These are phyloP conservation scores for Fusarium scirpi DNA, from an alignment of 2,329 filamentous ascomycete genomes.

Conservation along the genomic window DNA sequence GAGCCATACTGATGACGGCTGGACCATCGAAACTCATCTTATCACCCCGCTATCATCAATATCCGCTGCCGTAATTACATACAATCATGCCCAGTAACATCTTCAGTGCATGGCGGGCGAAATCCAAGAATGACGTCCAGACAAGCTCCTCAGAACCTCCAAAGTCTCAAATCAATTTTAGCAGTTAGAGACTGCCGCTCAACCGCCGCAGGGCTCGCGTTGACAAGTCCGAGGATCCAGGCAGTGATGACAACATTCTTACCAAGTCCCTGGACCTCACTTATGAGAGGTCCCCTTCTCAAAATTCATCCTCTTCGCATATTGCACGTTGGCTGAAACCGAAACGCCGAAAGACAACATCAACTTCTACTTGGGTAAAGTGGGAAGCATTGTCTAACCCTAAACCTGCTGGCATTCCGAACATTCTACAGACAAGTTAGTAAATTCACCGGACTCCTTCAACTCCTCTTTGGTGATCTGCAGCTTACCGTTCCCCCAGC, in stretches of 20 bases:
- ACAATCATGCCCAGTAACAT: conserved; percentile 33
- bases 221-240: conserved; percentile 5
- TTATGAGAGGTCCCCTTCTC: conserved; percentile 15
- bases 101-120: conserved; percentile 13
- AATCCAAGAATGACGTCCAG: background rate
- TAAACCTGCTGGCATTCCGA: conserved; percentile 2
- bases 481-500: background rate
- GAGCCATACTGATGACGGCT: background rate
- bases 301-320: conserved; percentile 18
- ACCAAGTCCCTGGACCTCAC: background rate
- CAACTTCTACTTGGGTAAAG: conserved; percentile 1
- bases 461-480: background rate
- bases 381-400: conserved; percentile 6
- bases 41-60: conserved; percentile 11
- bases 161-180: conserved; percentile 1
- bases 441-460: background rate
- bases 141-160: background rate
- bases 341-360: conserved; percentile 28
- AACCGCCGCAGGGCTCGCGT: conserved; percentile 23
- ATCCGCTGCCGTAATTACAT: conserved; percentile 8
- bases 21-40: background rate
- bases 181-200: conserved; percentile 31
- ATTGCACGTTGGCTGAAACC: conserved; percentile 27
- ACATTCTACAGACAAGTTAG: conserved; percentile 10
- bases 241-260: background rate